Percentiles rank a stretch among this genome's conserved stretches.
Conservation (phyloP, 495 filamentous ascomycete species). For the Aspergillus homomorphus region DNA sequence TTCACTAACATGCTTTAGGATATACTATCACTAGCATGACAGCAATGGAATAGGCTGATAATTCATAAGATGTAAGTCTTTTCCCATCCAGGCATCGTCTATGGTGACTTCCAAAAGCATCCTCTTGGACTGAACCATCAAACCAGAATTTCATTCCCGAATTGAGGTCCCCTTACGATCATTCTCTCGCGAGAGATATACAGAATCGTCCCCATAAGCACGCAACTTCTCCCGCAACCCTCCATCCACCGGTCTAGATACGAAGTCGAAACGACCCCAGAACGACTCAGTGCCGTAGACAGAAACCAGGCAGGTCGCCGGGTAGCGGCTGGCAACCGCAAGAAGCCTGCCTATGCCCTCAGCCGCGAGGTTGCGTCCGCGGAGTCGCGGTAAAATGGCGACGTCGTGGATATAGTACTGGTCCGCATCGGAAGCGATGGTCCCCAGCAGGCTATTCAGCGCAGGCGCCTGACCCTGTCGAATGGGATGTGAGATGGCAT, state of each 20-base stretch:
- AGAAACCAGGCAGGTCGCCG: neutral
- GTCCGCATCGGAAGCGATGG: conserved; percentile 2
- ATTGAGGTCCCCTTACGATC: neutral
- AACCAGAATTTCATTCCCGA: neutral
- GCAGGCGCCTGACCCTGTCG: neutral
- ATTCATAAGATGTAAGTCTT: no score
- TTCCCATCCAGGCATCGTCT: no score
- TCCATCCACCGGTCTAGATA: neutral
- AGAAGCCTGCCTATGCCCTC: neutral
- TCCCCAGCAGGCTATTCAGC: conserved; percentile 2
- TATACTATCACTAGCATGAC: no score
- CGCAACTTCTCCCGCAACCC: conserved; percentile 1
- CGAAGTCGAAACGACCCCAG: conserved; percentile 10
- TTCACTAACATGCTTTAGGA: no score
- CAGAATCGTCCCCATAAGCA: conserved; percentile 8
- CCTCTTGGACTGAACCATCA: no score
- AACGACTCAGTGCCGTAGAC: conserved; percentile 10
- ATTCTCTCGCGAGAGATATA: conserved; percentile 1
- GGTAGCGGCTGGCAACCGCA: neutral
- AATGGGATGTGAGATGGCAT: conserved; percentile 12
- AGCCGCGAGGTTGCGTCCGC: conserved; percentile 5
- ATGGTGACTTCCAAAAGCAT: no score
- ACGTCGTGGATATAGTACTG: conserved; percentile 15
- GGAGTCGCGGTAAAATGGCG: conserved; percentile 3
- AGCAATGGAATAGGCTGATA: no score